phyloP scores from a whole-genome alignment of 2,329 filamentous ascomycete species.

The Dendrostoma leiphaemia region DNA sequence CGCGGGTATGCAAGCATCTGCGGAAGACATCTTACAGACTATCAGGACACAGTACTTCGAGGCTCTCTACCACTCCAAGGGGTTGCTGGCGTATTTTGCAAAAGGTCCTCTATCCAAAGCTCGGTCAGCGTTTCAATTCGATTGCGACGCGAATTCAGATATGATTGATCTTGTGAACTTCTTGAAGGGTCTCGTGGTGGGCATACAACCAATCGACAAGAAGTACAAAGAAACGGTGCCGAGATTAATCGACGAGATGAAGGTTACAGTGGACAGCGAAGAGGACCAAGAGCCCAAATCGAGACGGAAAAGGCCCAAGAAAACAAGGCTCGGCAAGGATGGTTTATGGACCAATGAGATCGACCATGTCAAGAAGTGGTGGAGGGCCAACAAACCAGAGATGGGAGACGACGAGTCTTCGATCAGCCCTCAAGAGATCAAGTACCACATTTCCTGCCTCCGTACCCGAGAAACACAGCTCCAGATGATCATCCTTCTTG shows the following conservation, averaged over 20 bases:
- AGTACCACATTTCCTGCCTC: slow-evolving; percentile 62
- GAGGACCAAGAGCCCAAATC: slow-evolving; percentile 42
- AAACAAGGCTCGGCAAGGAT: slow-evolving; percentile 65
- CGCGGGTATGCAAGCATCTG: slow-evolving; percentile 36
- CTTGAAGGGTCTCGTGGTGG: slow-evolving; percentile 66
- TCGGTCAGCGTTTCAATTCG: slow-evolving; percentile 66
- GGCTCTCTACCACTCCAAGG: slow-evolving; percentile 63
- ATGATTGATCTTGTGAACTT: slow-evolving; percentile 66
- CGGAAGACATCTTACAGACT: slow-evolving; percentile 55
- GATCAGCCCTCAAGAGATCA: slow-evolving; percentile 52
- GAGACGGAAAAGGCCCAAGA: slow-evolving; percentile 57
- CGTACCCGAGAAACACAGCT: slow-evolving; percentile 75
- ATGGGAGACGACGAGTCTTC: slow-evolving; percentile 43
- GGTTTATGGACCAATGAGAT: slow-evolving; percentile 69
- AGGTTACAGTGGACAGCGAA: slow-evolving; percentile 54
- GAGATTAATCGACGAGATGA: slow-evolving; percentile 56
- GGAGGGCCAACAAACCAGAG: slow-evolving; percentile 56
- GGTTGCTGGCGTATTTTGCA: slow-evolving; percentile 78
- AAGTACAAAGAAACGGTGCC: slow-evolving; percentile 75
- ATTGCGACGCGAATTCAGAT: slow-evolving; percentile 58
- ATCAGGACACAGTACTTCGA: slow-evolving; percentile 59
- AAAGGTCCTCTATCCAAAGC: slow-evolving; percentile 78
- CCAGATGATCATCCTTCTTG: slow-evolving; percentile 76
- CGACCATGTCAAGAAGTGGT: slow-evolving; percentile 66
- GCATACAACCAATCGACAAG: slow-evolving; percentile 68